A percentile compares a stretch with the other conserved stretches of the same genome.
phyloP scores from a whole-genome alignment of 495 filamentous ascomycete species.

The Pseudevernia furfuracea region DNA sequence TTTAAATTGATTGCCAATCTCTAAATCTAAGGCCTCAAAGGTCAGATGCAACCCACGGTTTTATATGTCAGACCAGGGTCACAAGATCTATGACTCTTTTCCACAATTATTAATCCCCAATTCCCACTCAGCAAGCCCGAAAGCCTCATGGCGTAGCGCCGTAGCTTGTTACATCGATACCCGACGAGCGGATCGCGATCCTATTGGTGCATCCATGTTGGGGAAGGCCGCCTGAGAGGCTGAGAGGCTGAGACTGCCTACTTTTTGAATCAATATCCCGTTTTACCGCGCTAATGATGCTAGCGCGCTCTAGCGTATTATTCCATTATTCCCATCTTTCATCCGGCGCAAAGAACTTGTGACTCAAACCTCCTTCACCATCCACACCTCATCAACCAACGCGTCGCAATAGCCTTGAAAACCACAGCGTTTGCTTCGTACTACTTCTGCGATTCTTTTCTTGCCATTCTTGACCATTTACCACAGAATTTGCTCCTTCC shows the following conservation, averaged over 20 bases:
- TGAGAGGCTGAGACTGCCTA: too few species aligned
- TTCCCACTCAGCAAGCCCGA: background rate
- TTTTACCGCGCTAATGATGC: conserved; percentile 1
- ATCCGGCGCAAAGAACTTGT: conserved; percentile 1
- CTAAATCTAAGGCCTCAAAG: too few species aligned
- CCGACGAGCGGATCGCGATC: background rate
- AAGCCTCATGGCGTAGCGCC: background rate
- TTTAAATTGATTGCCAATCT: background rate
- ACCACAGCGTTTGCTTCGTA: background rate
- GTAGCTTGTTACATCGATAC: conserved; percentile 7
- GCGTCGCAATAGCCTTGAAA: conserved; percentile 12
- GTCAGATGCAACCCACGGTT: too few species aligned
- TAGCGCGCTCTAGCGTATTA: conserved; percentile 7
- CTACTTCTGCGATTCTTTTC: conserved; percentile 7
- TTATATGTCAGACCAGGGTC: background rate
- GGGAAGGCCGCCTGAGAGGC: background rate
- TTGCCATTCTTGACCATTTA: background rate
- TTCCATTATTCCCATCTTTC: background rate
- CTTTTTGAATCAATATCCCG: background rate
- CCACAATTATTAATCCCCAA: too few species aligned
- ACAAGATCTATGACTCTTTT: background rate
- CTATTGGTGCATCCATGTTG: background rate
- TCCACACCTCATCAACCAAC: conserved; percentile 8
- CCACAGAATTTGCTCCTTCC: background rate
- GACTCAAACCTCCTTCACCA: conserved; percentile 9